Evolutionary conservation across 1,284 basidiomycete genomes (phyloP), one percentile per base, ranked within the genome.

Genomic region (Golubevia sp.): DNA sequence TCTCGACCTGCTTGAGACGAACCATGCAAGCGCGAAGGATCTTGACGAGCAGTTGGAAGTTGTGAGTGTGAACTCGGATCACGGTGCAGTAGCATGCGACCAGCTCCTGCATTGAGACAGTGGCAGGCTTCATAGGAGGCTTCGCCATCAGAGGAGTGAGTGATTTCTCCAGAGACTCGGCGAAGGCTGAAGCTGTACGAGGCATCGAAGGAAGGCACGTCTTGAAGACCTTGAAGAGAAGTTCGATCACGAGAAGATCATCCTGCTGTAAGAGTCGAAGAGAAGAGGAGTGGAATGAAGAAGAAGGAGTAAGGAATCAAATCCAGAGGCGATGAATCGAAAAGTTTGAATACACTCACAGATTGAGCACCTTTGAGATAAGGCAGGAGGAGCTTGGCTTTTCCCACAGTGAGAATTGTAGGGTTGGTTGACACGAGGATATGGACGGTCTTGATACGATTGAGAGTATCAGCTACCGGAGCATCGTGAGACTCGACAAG

Each of bases 51-150:
- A 90, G 88, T 13, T 85, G 84, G 74, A 90, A 96, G 73, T 97
- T 92, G 70, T 92, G 90, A 0, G 97, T 98, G 27, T 98, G 87
- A 73, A 92, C 85, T 57, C 90, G 89, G 0, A 96, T 90, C 2
- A 92, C 91, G 0, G 89, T 88, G 80, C 94, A 96, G 85, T 95
- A 90, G 74, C 95, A 97, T 0, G 92, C 92, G 11, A 99, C 91
- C 6, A 90, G 89, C 84, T 97, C 94, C 84, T 95, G 92, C 38
- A 81, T 65, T 20, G 74, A 50, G 2, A 66, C 61, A 13, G 59
- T 59, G 11, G 73, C 73, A 7, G n/a, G 44, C 23, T 59, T 68
- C 24, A 62, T 62, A 38, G 68, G 67, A 7, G 78, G 91, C 90
- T 96, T 93, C 0, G 91, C 91, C 73, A 96, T 89, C 13, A 97